Percentiles rank a stretch among this genome's conserved stretches.
Conservation (phyloP, 169 alveolate genomes). For the Babesia divergens region DNA sequence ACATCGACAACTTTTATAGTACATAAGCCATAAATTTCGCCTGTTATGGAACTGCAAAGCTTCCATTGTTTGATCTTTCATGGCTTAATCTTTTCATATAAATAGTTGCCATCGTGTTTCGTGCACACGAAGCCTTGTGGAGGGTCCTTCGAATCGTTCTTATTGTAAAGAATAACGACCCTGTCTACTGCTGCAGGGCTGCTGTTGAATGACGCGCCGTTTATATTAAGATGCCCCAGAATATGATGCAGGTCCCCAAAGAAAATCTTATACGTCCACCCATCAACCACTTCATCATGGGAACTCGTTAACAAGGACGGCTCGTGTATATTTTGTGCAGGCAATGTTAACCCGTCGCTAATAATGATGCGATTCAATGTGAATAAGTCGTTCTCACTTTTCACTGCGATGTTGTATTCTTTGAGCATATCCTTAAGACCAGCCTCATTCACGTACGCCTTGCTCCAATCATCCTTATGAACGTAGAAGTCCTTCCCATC, state of each 20-base stretch:
- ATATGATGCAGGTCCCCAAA: constrained; percentile 6
- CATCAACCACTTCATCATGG: background rate
- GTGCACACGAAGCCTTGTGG: background rate
- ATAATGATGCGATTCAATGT: background rate
- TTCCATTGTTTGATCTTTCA: no score
- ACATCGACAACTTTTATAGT: no score
- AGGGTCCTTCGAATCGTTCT: background rate
- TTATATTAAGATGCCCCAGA: background rate
- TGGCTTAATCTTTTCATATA: no score
- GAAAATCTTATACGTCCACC: constrained; percentile 2
- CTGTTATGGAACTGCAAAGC: no score
- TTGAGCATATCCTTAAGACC: background rate
- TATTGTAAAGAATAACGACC: background rate
- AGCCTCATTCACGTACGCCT: background rate
- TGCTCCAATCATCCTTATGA: background rate
- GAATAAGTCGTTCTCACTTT: background rate
- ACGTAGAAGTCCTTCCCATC: background rate
- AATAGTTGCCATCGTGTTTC: background rate
- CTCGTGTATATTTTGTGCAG: background rate
- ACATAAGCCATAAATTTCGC: no score
- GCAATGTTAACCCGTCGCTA: background rate
- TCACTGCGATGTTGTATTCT: background rate
- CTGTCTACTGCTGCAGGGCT: constrained; percentile 3
- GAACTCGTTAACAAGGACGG: background rate
- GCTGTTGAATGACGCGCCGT: background rate